These are phyloP conservation scores for Fusarium sp. DNA, from an alignment of 2,329 filamentous ascomycete species.

Conservation along the genomic window DNA sequence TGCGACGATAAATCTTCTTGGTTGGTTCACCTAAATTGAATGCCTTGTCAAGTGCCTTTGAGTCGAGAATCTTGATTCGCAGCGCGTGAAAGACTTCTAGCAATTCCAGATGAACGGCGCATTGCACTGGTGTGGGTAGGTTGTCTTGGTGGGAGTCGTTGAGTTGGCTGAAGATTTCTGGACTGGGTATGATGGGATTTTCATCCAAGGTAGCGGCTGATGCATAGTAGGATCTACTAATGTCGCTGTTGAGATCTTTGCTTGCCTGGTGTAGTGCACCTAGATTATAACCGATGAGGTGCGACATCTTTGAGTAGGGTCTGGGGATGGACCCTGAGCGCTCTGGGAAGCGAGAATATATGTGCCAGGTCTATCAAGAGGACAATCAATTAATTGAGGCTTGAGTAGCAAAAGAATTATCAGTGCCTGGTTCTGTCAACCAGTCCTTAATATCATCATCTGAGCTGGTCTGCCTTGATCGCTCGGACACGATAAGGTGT, in stretches of 20 bases:
- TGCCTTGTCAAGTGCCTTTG: slow-evolving; percentile 18
- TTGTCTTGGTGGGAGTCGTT: slow-evolving; percentile 4
- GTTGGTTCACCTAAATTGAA: slow-evolving; percentile 24
- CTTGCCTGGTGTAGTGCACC: slow-evolving; percentile 21
- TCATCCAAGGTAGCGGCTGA: slow-evolving; percentile 1
- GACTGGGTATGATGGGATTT: slow-evolving; percentile 34
- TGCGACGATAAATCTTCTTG: slow-evolving; percentile 32
- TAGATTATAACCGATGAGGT: slow-evolving; percentile 30
- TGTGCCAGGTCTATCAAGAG: neutral
- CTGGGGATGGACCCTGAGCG: neutral
- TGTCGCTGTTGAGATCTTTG: slow-evolving; percentile 3
- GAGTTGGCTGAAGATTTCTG: slow-evolving; percentile 17
- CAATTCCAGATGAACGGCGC: slow-evolving; percentile 70
- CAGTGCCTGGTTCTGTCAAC: neutral
- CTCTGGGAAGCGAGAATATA: neutral
- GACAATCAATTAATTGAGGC: neutral
- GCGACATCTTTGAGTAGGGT: slow-evolving; percentile 19
- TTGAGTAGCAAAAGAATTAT: neutral
- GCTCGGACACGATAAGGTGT: neutral
- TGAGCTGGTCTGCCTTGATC: neutral
- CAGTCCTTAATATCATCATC: neutral
- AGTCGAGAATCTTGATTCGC: slow-evolving; percentile 46
- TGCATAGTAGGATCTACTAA: slow-evolving; percentile 5
- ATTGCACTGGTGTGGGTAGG: slow-evolving; percentile 47
- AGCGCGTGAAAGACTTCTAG: slow-evolving; percentile 68